Conservation (phyloP, 1,139 yeast species). For the Eremothecium gossypii region DNA sequence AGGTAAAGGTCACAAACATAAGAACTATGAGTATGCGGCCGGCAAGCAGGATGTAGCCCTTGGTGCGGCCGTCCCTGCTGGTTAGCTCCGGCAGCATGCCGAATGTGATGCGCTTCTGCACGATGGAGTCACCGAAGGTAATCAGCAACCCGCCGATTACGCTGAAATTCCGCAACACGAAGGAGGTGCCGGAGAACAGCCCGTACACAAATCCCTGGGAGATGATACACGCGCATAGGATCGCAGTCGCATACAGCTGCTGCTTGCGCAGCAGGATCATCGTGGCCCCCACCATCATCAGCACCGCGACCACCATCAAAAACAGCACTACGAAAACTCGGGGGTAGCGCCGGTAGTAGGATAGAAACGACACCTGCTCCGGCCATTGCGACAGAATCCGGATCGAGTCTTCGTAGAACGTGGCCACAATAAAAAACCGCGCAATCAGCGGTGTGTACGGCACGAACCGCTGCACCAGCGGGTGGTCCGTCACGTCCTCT, state of each 20-base stretch:
- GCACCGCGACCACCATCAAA: constrained; percentile 51
- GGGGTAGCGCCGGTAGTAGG: constrained; percentile 74
- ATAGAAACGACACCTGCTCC: constrained; percentile 79
- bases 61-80: constrained; percentile 64
- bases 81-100: constrained; percentile 84
- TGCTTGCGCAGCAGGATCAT: constrained; percentile 63
- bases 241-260: constrained; percentile 63
- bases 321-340: constrained; percentile 67
- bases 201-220: constrained; percentile 89
- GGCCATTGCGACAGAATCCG: constrained; percentile 84
- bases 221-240: constrained; percentile 62
- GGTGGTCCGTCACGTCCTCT: constrained; percentile 34
- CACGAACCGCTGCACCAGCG: constrained; percentile 35
- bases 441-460: constrained; percentile 84
- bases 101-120: constrained; percentile 65
- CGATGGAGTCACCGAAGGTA: constrained; percentile 85
- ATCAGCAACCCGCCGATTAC: constrained; percentile 89
- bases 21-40: constrained; percentile 83
- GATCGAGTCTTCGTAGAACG: constrained; percentile 83
- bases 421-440: constrained; percentile 83
- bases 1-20: constrained; percentile 77
- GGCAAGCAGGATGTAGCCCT: constrained; percentile 77
- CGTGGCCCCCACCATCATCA: constrained; percentile 69
- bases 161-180: constrained; percentile 77
- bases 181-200: constrained; percentile 68